A percentile compares a stretch with the other conserved stretches of the same genome.
Evolutionary conservation across 805 yeast genomes (phyloP).

Genomic region (Candida morakotiae): DNA sequence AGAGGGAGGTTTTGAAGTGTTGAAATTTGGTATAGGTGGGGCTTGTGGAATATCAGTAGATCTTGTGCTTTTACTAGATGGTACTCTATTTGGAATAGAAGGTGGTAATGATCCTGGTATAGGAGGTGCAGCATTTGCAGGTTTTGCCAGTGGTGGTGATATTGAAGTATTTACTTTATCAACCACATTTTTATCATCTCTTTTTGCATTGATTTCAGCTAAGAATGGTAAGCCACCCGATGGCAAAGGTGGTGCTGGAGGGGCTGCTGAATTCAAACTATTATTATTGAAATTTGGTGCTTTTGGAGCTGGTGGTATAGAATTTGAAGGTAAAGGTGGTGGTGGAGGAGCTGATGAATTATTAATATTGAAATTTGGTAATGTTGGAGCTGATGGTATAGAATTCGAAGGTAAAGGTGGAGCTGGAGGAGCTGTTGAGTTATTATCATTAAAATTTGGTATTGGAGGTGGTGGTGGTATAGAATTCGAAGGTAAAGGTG

Average conservation of each 20-base stretch:
- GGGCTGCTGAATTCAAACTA: background rate
- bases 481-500: slow-evolving; percentile 10
- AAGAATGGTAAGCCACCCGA: slow-evolving; percentile 50
- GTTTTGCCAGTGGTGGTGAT: slow-evolving; percentile 17
- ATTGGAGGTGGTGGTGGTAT: slow-evolving; percentile 5
- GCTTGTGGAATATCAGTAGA: slow-evolving; percentile 8
- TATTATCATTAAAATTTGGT: background rate
- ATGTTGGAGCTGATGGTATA: slow-evolving; percentile 12
- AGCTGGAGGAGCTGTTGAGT: slow-evolving; percentile 10
- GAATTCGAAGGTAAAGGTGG: slow-evolving; percentile 16
- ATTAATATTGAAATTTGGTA: slow-evolving; percentile 9
- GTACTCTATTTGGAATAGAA: slow-evolving; percentile 11
- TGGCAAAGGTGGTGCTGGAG: slow-evolving; percentile 15
- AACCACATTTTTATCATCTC: slow-evolving; percentile 50
- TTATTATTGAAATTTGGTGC: background rate
- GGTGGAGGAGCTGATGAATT: slow-evolving; percentile 10
- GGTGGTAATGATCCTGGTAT: slow-evolving; percentile 11
- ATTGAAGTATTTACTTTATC: slow-evolving; percentile 26
- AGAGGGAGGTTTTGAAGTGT: slow-evolving; percentile 14
- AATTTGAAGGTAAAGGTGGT: slow-evolving; percentile 10
- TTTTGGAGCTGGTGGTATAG: slow-evolving; percentile 4
- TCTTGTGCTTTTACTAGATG: slow-evolving; percentile 11
- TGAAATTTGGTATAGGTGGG: slow-evolving; percentile 9
- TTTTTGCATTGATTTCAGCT: slow-evolving; percentile 53
- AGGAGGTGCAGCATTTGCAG: slow-evolving; percentile 11